Evolutionary conservation across 2,329 filamentous ascomycete genomes (phyloP), one percentile per base, ranked within the genome.

Genomic region (Cladophialophora carrionii): DNA sequence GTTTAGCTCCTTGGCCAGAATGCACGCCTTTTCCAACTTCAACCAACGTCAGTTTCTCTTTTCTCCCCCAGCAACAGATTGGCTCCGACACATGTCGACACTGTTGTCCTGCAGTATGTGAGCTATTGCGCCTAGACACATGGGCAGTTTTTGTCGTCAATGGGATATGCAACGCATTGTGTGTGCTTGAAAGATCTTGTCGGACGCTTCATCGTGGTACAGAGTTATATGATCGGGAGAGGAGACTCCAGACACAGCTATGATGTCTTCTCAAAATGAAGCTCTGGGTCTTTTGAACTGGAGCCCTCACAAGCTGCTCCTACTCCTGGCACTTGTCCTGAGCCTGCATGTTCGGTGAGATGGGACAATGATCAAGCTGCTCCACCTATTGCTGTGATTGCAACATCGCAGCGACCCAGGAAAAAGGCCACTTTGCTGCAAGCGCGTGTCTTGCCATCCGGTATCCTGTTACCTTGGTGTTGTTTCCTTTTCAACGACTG

Each of bases 1-100:
- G 48, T 24, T 52, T 53, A 60, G 57, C 32, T 26, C 46, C 57
- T 60, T 60, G 57, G 57, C 57, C 17, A 7, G 6, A 34, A 22
- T 32, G 24, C 29, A 29, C 17, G 20, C 20, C 57, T 52, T 51
- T 60, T 60, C 46, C 29, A 41, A 52, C 48, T 41, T 52, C 57
- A 37, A 26, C 46, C 17, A 22, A 60, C 4, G 10, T 10, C n/a
- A 9, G 48, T 10, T 52, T 20, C 20, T 32, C 22, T 26, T 60
- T 29, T n/a, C 56, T 51, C 26, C 26, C 31, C 24, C 17, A 6
- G n/a, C 37, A n/a, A 43, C 37, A 43, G 17, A 17, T n/a, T 20
- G 37, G 37, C 37, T 43, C 6, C 37, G 7, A 14, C 17, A n/a
- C n/a, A 20, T 8, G 37, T 41, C 37, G 12, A 41, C 37, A 2